phyloP scores from a whole-genome alignment of 495 filamentous ascomycete genomes.

The Xylaria longipes region DNA sequence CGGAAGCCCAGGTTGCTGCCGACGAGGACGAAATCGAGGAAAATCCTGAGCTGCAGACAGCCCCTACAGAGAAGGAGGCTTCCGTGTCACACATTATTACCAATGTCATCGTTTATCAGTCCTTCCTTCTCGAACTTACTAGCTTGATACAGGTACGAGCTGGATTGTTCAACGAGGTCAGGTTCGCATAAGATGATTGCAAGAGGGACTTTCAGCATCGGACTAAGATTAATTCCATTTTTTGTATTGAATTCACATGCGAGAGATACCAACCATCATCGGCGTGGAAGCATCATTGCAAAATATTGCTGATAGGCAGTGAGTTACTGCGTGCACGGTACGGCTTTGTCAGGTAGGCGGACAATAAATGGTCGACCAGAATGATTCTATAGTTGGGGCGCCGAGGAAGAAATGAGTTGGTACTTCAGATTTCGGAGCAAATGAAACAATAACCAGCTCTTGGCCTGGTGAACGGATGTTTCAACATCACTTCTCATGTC shows the following conservation, averaged over 20 bases:
- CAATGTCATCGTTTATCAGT: conserved; percentile 74
- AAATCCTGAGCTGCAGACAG: conserved; percentile 31
- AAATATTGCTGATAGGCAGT: background rate
- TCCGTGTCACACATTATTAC: conserved; percentile 89
- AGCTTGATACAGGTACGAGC: conserved; percentile 86
- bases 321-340: background rate
- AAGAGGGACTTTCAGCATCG: background rate
- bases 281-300: conserved; percentile 5
- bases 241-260: conserved; percentile 10
- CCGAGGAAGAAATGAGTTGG: background rate
- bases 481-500: background rate
- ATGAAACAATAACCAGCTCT: background rate
- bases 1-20: conserved; percentile 2
- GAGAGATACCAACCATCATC: conserved; percentile 26
- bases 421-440: background rate
- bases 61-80: conserved; percentile 54
- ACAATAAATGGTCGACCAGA: background rate
- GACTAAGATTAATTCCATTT: conserved; percentile 1
- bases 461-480: background rate
- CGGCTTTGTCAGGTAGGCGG: background rate
- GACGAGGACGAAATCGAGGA: conserved; percentile 49
- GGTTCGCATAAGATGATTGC: conserved; percentile 55
- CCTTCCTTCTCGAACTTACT: conserved; percentile 88
- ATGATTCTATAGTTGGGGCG: background rate
- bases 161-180: conserved; percentile 85